Evolutionary conservation across 306 rosid genomes (phyloP), one percentile per base, ranked within the genome.

Genomic region (Vachellia collinsii): DNA sequence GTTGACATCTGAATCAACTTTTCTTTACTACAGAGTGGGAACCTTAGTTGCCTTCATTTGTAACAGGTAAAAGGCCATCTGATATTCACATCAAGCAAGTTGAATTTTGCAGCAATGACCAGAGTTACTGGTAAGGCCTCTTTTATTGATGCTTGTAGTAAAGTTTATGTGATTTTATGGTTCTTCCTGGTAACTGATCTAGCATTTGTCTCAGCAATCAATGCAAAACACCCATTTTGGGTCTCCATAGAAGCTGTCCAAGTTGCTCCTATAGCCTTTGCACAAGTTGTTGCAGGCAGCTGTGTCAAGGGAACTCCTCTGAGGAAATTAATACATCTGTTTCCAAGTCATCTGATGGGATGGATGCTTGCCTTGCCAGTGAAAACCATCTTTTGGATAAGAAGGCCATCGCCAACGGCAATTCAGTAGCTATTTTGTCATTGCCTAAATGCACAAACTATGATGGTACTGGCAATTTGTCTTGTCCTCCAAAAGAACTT

Each of bases 241-340:
- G 92, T 90, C 96, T 90, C 84, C 97, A 88, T 78, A 95, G 96
- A 92, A 92, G 92, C 86, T 96, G 99, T 88, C 93, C 89, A 65
- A 89, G 82, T 79, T 96, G 99, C 83, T 91, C 99, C 74, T 93
- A 87, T 83, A 86, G 87, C 64, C 92, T 95, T 73, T 95, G 99
- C 89, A 81, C 90, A 79, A 86, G 90, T 76, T 96, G 99, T 86
- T 91, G 88, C 68, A 89, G 54, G 38, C 88, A 87, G 82, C 75
- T 84, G 62, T 86, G 83, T 84, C 88, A 43, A 19, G 90, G 82
- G 54, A 85, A 82, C 79, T 79, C 76, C 80, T 82, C 80, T 76
- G 88, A 78, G 63, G 87, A 73, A 74, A 78, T 62, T 73, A 65
- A 80, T 79, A 75, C 82, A 78, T 70, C 85, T 36, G 38, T 70